Percentiles rank a stretch among this genome's conserved stretches.
These are phyloP conservation scores for Bretschneidera sinensis DNA, from an alignment of 345 rosid species.

Conservation along the genomic window DNA sequence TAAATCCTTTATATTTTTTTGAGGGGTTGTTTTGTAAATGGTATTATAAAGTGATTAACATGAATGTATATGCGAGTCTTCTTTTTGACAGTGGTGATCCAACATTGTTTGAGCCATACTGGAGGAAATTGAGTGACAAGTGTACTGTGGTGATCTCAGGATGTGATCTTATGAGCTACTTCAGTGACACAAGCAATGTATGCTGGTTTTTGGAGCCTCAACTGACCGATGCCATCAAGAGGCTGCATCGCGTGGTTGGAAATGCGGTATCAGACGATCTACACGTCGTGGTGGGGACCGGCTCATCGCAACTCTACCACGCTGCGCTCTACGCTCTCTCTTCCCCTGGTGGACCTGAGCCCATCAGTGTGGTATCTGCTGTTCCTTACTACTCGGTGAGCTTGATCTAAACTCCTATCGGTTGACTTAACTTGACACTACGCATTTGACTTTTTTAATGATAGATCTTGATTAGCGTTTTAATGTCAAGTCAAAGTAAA, in stretches of 20 bases:
- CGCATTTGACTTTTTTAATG: background rate
- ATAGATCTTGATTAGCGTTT: constrained; percentile 6
- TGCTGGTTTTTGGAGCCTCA: constrained; percentile 83
- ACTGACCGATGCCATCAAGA: constrained; percentile 54
- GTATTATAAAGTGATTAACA: too few species aligned
- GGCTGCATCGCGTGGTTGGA: constrained; percentile 53
- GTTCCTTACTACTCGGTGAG: constrained; percentile 90
- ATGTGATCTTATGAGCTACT: constrained; percentile 77
- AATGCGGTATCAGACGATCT: constrained; percentile 55
- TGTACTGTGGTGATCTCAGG: constrained; percentile 62
- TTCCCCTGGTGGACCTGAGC: constrained; percentile 34
- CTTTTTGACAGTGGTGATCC: constrained; percentile 96
- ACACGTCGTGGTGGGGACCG: constrained; percentile 72
- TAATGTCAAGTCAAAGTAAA: constrained; percentile 6
- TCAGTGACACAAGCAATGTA: constrained; percentile 41
- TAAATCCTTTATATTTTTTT: too few species aligned
- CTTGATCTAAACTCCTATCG: background rate
- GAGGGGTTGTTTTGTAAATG: too few species aligned
- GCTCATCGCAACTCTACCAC: constrained; percentile 73
- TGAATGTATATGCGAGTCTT: too few species aligned
- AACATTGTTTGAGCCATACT: constrained; percentile 62
- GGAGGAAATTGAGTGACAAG: constrained; percentile 59
- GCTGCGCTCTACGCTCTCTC: constrained; percentile 78
- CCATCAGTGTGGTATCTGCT: constrained; percentile 73
- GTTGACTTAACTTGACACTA: background rate